These are phyloP conservation scores for Pythium brassicae DNA, from an alignment of 352 stramenopile genomes.

Conservation along the genomic window DNA sequence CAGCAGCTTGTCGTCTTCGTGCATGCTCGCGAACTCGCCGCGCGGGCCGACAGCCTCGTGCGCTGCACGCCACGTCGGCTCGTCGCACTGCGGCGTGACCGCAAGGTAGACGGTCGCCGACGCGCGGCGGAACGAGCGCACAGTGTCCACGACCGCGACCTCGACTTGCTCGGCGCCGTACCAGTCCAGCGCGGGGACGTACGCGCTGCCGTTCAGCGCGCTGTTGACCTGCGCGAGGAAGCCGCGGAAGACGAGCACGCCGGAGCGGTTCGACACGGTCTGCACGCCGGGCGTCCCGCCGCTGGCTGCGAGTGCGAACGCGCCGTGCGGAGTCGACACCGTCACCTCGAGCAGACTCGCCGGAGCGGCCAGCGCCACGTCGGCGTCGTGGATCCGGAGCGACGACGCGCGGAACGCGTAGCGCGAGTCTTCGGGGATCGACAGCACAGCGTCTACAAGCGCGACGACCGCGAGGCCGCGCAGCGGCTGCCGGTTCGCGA, in stretches of 20 bases:
- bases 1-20: slow-evolving; percentile 41
- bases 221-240: slow-evolving; percentile 50
- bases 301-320: slow-evolving; percentile 17
- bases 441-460: slow-evolving; percentile 20
- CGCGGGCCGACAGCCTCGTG: background rate
- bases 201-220: slow-evolving; percentile 44
- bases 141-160: slow-evolving; percentile 25
- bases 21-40: slow-evolving; percentile 18
- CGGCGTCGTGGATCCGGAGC: slow-evolving; percentile 16
- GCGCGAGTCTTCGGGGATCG: slow-evolving; percentile 33
- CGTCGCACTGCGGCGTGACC: slow-evolving; percentile 52
- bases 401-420: slow-evolving; percentile 23
- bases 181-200: slow-evolving; percentile 47
- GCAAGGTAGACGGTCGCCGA: slow-evolving; percentile 27
- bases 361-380: slow-evolving; percentile 14
- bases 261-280: slow-evolving; percentile 21
- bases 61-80: slow-evolving; percentile 26
- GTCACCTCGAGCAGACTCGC: slow-evolving; percentile 29
- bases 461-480: slow-evolving; percentile 6
- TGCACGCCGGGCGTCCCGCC: slow-evolving; percentile 27
- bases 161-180: slow-evolving; percentile 48
- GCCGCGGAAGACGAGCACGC: slow-evolving; percentile 28
- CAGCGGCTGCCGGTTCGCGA: slow-evolving; percentile 2
- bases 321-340: slow-evolving; percentile 20
- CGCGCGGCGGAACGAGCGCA: slow-evolving; percentile 4